A percentile compares a stretch with the other conserved stretches of the same genome.
These are phyloP conservation scores for Xylaria sp. DNA, from an alignment of 2,329 filamentous ascomycete genomes.

Conservation along the genomic window DNA sequence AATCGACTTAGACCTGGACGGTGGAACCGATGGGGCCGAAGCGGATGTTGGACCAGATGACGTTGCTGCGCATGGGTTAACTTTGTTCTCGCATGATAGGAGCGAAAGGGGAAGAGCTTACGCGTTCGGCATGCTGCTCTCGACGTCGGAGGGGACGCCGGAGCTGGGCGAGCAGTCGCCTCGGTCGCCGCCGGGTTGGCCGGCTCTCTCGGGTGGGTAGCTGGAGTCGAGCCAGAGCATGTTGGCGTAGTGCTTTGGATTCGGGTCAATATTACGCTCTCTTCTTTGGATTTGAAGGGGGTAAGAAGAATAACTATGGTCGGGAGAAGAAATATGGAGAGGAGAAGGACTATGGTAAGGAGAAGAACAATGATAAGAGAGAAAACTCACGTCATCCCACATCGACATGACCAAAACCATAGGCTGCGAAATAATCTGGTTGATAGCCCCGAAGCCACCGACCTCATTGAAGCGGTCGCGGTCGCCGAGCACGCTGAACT, in stretches of 20 bases:
- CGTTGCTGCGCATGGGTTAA: constrained; percentile 31
- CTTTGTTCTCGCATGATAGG: background rate
- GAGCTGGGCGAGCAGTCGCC: constrained; percentile 44
- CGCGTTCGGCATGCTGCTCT: constrained; percentile 36
- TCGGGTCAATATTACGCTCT: constrained; percentile 16
- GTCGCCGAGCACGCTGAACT: constrained; percentile 50
- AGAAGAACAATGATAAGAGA: background rate
- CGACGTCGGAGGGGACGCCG: constrained; percentile 44
- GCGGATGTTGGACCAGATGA: constrained; percentile 47
- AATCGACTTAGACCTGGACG: constrained; percentile 29
- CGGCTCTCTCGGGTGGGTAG: constrained; percentile 41
- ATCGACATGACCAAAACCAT: constrained; percentile 59
- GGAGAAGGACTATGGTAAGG: no score
- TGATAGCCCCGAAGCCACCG: constrained; percentile 51
- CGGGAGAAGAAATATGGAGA: no score
- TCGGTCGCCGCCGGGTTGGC: constrained; percentile 41
- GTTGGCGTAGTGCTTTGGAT: constrained; percentile 36
- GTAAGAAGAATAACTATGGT: no score
- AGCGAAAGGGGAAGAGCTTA: constrained; percentile 17
- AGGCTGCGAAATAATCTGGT: constrained; percentile 45
- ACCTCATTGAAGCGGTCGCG: constrained; percentile 45
- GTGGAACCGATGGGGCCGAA: constrained; percentile 45
- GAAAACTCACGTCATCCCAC: constrained; percentile 48
- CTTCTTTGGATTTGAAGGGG: no score
- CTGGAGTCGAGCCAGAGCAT: constrained; percentile 55